Base-by-base conservation (phyloP, 192 early-diverging fungal species). In the Rhizophagus sp. region DNA sequence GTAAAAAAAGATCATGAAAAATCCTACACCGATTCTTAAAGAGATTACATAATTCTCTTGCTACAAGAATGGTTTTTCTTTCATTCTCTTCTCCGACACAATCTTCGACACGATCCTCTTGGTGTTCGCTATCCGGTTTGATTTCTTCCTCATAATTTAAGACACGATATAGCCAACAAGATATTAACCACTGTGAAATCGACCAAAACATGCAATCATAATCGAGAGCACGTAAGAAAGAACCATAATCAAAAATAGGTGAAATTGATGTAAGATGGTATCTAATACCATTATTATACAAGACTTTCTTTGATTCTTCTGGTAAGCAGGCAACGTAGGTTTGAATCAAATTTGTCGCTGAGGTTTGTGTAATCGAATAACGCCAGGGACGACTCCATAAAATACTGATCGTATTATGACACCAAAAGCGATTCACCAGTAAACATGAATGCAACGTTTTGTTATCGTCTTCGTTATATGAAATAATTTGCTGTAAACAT, bases 401-500 rank as follows among this genome's bases (percentile, higher is more conserved):
- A 39, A 72, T 30, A 9, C 11, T 7, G 9, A 72, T 33, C 19
- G 33, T 72, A 27, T 33, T 41, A n/a, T 72, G 33, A 41, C 70
- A 72, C 70, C 70, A 72, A 11, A 72, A 41, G 10, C 70, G 30
- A 33, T 72, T 72, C 10, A 72, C 70, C 11, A 72, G 70, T 8
- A 72, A 72, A 33, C 70, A 72, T 4, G 70, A 72, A 36, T 36
- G 36, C 3, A 72, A 41, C 0, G 27, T 41, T 3, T 12, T 22
- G 30, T 12, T 72, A 15, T 72, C 70, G 12, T 72, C 30, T 30
- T 72, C 27, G 9, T 36, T 22, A 72, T 36, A 72, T n/a, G 36
- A 71, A 36, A 71, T 30, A 71, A 71, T 71, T n/a, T 71, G 22
- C 17, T 71, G 69, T 36, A 71, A n/a, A 27, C 69, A 71, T 39